phyloP scores from a whole-genome alignment of 108 stramenopile genomes.

The Skeletonema marinoi region DNA sequence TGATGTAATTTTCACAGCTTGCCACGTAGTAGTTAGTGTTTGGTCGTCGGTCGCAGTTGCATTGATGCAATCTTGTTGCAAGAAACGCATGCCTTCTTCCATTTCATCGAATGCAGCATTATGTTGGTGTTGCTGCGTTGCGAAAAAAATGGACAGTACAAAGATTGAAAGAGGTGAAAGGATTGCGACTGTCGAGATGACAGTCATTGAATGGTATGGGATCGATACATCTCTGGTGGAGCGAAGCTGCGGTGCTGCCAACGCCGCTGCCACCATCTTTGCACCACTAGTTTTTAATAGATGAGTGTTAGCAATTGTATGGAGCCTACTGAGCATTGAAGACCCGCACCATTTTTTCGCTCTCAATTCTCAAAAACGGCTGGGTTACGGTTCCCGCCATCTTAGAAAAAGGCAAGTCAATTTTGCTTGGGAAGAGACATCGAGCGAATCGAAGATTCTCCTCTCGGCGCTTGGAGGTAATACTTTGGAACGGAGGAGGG shows the following conservation, averaged over 20 bases:
- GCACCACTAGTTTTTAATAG: too few species aligned
- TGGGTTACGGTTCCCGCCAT: too few species aligned
- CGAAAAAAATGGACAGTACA: not conserved
- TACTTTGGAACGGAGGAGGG: too few species aligned
- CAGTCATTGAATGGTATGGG: not conserved
- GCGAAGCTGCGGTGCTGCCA: not conserved
- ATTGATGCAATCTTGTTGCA: not conserved
- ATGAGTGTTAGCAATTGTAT: too few species aligned
- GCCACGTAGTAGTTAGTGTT: slow-evolving; percentile 14
- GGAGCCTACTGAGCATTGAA: too few species aligned
- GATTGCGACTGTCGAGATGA: not conserved
- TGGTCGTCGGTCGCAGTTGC: not conserved
- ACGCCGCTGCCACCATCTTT: not conserved
- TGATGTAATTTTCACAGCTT: slow-evolving; percentile 13
- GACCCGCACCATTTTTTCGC: too few species aligned
- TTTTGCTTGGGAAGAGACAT: too few species aligned
- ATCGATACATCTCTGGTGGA: not conserved
- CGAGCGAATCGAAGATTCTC: too few species aligned
- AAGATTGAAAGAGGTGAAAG: not conserved
- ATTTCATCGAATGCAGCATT: not conserved
- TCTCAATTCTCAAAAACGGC: too few species aligned
- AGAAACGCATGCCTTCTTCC: not conserved
- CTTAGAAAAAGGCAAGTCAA: too few species aligned
- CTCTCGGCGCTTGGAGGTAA: too few species aligned
- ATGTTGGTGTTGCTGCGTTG: not conserved